Base-by-base conservation (phyloP, 352 stramenopile species). In the Saprolegnia diclina region DNA sequence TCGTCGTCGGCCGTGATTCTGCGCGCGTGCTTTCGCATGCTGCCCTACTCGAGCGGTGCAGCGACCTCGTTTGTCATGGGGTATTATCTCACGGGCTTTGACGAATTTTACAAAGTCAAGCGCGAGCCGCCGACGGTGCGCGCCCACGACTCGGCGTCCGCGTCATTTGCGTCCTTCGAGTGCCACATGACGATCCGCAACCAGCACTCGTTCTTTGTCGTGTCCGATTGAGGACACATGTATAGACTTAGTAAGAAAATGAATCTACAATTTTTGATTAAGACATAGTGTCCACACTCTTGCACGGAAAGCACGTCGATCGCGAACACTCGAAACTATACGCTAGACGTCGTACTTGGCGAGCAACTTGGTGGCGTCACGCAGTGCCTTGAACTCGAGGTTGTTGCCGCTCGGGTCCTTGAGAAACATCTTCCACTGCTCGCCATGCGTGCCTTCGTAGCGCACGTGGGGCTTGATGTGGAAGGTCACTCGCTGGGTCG, bases 371-470 rank as follows among this genome's bases (percentile, higher is more conserved):
- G 97, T 86, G n/a, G 90, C 83, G 42, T 91, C 97, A 6, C 91
- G 97, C 96, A 99, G 99, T 53, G 94, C 92, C 77, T 99, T 99
- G 80, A 99, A 99, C 80, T 99, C 97, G 9, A 99, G 84, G 78
- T 97, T 99, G 77, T 99, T 99, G 64, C 92, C 93, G 66, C 83
- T 97, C 18, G 95, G 94, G 72, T 97, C 91, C 74, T 99, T 99
- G 80, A 99, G 99, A 77, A 99, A 99, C 97, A 99, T 99, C 37
- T 96, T 99, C 89, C 89, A 98, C 74, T 99, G 97, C 75, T 99
- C 97, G 13, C 97, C 96, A 61, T 97, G 96, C 67, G 84, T 79
- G 29, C 91, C 95, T 45, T 89, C 61, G 72, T 99, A 99, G 66
- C 96, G 82, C 44, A 98, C 74, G 74, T 98, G 93, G 18, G 96